Evolutionary conservation across 371 early-diverging fungal genomes (phyloP), one percentile per base, ranked within the genome.

Genomic region (Quaeritorhiza haematococci): DNA sequence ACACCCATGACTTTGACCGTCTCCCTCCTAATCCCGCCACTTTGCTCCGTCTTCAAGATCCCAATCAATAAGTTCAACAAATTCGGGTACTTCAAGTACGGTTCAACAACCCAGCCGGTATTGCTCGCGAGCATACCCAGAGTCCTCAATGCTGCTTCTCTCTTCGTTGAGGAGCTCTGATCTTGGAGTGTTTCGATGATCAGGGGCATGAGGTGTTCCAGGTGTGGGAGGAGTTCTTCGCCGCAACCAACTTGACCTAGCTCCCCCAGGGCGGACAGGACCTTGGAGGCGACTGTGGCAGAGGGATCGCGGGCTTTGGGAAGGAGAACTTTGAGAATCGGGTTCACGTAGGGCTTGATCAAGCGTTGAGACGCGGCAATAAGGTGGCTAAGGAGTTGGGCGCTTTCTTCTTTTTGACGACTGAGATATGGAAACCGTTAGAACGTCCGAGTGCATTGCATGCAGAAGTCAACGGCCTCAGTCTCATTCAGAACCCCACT

Each of bases 131-230:
- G 70, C 68, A 88, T 91, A 0, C 93, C 88, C 3, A 96, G 71
- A 0, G 94, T 88, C 54, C 83, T 84, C 38, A 98, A 67, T 3
- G 95, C 95, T 1, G 93, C 92, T 64, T 92, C 84, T 10, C 96
- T 83, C 64, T 93, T 94, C 2, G 82, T 81, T 7, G 84, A 69
- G 15, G 90, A 88, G 46, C 87, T 85, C 67, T 93, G 94, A 64
- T 94, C 95, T 66, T 90, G 89, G 30, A 98, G 70, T 0, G 93
- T 91, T 15, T 93, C 92, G 67, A 92, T 88, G 33, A 98, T 87
- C 49, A 91, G 70, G 7, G 90, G 85, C 78, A 95, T 80, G 33
- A 98, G 65, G 42, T 85, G 81, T 49, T 89, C 87, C 56, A 93
- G 66, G 69, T 93, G 87, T 1, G 89, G 87, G 2, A 83, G 62